These are phyloP conservation scores for Mallotus japonicus DNA, from an alignment of 441 rosid species.

Conservation along the genomic window DNA sequence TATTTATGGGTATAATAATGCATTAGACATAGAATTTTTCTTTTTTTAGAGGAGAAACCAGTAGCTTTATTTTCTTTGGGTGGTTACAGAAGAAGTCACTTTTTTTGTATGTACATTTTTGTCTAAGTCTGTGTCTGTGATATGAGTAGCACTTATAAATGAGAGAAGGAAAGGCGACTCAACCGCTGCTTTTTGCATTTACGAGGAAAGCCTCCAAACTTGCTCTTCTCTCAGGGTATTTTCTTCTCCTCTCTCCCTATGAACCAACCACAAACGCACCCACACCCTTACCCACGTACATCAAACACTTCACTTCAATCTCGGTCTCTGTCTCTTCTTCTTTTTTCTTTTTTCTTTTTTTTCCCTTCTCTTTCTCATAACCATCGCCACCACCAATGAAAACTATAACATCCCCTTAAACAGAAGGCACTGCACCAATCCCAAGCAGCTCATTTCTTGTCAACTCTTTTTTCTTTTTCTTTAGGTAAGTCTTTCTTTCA, in stretches of 20 bases:
- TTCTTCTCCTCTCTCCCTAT: background rate
- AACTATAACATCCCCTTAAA: background rate
- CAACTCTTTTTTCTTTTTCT: background rate
- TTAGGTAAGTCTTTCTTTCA: background rate
- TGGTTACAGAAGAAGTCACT: too few species aligned
- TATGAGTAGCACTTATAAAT: constrained; percentile 28
- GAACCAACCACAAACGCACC: background rate
- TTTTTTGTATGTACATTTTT: too few species aligned
- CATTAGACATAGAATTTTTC: too few species aligned
- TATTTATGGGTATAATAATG: too few species aligned
- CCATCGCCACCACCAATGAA: background rate
- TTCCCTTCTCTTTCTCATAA: too few species aligned
- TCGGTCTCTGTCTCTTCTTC: background rate
- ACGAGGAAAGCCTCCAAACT: constrained; percentile 33
- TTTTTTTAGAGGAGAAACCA: too few species aligned
- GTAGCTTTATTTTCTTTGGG: too few species aligned
- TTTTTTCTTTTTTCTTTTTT: background rate
- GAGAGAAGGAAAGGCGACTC: constrained; percentile 13
- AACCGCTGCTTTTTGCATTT: constrained; percentile 25
- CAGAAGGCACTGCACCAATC: too few species aligned
- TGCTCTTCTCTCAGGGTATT: background rate
- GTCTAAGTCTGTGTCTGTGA: too few species aligned
- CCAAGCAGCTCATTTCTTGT: background rate
- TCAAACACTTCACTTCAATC: background rate
- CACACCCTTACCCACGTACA: too few species aligned